Evolutionary conservation across 2,329 filamentous ascomycete genomes (phyloP), one percentile per base, ranked within the genome.

Genomic region (Immersiporthe knoxdaviesiana): DNA sequence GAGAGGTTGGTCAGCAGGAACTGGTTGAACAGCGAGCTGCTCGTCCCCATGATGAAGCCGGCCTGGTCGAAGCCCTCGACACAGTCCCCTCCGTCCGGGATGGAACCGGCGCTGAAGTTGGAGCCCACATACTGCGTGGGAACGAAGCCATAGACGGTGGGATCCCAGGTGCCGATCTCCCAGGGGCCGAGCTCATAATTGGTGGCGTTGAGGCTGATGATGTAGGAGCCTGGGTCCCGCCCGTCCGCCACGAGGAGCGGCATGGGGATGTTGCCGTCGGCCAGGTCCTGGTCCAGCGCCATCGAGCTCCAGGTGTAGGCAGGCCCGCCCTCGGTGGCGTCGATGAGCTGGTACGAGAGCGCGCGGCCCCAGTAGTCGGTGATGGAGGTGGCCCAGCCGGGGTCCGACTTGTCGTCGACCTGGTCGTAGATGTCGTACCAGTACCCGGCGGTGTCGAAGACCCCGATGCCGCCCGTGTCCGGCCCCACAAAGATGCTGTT

Each of bases 301-400:
- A 84, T 83, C 3, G 92, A 96, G 3, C 93, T 97, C 82, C 90
- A 97, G 4, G 94, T 97, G 75, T 91, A 94, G 18, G 83, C 84
- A 18, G 91, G 88, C 0, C 92, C 94, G 52, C 94, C 94, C 71
- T 92, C 81, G 1, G 84, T 85, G 7, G 88, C 91, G 76, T 95
- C 92, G 77, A 97, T 87, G 62, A 97, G 86, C 80, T 97, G 94
- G 79, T 91, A 97, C 1, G 90, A 90, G n/a, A 97, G 84, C 61
- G 92, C 92, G 69, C 94, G 91, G 37, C 92, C 92, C 91, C 94
- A 97, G 78, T 93, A 93, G 81, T 97, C 94, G 0, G 94, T 97
- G 68, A 97, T 84, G 11, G 92, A 91, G 3, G 87, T 87, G 60
- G 90, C 82, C 76, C 85, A 93, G 1, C 88, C 87, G 21, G 90